Percentiles rank a stretch among this genome's conserved stretches.
phyloP scores from a whole-genome alignment of 2,329 filamentous ascomycete species.

The Fusarium tricinctum region DNA sequence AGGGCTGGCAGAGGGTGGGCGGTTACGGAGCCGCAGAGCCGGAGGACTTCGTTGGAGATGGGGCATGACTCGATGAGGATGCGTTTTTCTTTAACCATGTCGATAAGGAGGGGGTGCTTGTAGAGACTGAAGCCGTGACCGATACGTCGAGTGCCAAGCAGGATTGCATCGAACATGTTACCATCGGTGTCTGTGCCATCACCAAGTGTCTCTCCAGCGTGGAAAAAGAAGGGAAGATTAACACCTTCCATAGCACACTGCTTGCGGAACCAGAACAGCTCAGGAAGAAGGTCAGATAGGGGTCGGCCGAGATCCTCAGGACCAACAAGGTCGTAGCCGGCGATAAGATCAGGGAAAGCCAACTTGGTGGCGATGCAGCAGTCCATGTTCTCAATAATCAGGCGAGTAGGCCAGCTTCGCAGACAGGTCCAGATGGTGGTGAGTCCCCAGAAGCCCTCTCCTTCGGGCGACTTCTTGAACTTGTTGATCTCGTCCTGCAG shows the following conservation, averaged over 20 bases:
- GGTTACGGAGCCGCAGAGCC: slow-evolving; percentile 81
- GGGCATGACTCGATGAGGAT: slow-evolving; percentile 93
- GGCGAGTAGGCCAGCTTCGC: slow-evolving; percentile 72
- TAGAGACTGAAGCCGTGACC: slow-evolving; percentile 90
- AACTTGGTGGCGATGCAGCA: slow-evolving; percentile 87
- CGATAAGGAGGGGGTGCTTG: slow-evolving; percentile 90
- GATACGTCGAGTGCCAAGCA: slow-evolving; percentile 89
- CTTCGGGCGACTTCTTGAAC: slow-evolving; percentile 80
- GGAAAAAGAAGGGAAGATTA: slow-evolving; percentile 94
- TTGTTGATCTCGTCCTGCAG: slow-evolving; percentile 82
- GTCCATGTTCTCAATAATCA: slow-evolving; percentile 85
- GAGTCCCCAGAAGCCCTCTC: slow-evolving; percentile 84
- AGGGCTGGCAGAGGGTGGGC: slow-evolving; percentile 86
- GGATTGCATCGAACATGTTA: slow-evolving; percentile 90
- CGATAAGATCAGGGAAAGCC: slow-evolving; percentile 81
- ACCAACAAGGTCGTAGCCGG: slow-evolving; percentile 91
- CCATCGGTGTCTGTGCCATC: slow-evolving; percentile 78
- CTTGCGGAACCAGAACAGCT: slow-evolving; percentile 95
- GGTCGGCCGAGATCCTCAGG: slow-evolving; percentile 86
- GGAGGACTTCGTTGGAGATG: slow-evolving; percentile 89
- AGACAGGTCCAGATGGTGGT: slow-evolving; percentile 88
- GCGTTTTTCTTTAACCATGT: slow-evolving; percentile 88
- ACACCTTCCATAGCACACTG: slow-evolving; percentile 82
- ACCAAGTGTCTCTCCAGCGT: slow-evolving; percentile 89
- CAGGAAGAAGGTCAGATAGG: slow-evolving; percentile 81